Conservation (phyloP, 352 stramenopile genomes). For the Phytophthora crassamura region DNA sequence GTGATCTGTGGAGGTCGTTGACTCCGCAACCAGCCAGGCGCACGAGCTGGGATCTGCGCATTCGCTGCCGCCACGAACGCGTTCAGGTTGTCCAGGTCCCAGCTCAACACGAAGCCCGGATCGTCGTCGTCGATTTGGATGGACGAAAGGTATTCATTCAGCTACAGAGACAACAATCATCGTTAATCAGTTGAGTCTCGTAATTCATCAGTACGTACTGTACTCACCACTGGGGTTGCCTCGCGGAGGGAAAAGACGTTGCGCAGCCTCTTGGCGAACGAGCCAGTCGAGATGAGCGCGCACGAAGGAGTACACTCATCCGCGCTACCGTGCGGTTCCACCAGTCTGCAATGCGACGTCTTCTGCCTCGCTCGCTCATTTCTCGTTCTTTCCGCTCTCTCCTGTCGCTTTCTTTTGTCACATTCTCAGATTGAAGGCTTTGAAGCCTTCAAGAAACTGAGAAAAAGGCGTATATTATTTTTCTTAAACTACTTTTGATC, state of each 20-base stretch:
- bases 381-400: background rate
- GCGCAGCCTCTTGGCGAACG: conserved; percentile 30
- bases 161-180: conserved; percentile 15
- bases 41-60: conserved; percentile 8
- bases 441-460: no score
- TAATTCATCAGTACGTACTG: conserved; percentile 6
- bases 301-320: conserved; percentile 20
- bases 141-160: conserved; percentile 11
- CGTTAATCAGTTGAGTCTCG: conserved; percentile 18
- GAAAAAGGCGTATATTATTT: no score
- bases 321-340: conserved; percentile 1
- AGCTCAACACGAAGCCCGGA: conserved; percentile 23
- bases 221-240: conserved; percentile 36
- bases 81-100: conserved; percentile 19
- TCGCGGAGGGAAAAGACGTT: conserved; percentile 27
- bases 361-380: no score
- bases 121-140: conserved; percentile 21
- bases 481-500: no score
- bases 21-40: conserved; percentile 18
- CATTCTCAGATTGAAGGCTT: background rate
- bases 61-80: conserved; percentile 21
- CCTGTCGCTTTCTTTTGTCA: conserved; percentile 1
- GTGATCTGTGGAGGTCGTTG: conserved; percentile 24
- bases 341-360: no score
- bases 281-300: conserved; percentile 20